phyloP scores from a whole-genome alignment of 169 alveolate genomes.

The Plasmodium coatneyi region DNA sequence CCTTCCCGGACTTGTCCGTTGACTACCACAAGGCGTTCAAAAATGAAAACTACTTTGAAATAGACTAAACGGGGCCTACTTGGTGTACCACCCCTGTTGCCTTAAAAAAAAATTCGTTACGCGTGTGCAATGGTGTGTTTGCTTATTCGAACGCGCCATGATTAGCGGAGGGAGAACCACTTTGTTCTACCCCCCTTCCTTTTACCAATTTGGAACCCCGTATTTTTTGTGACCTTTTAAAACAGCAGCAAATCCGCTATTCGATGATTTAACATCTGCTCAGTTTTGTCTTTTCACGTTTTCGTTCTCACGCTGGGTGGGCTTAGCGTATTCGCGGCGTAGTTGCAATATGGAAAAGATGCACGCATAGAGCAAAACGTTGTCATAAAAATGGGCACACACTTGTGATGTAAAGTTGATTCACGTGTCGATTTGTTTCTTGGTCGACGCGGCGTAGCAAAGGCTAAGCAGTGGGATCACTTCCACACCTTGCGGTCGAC shows the following conservation, averaged over 20 bases:
- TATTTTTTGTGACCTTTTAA: not conserved
- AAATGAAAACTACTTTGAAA: conserved; percentile 58
- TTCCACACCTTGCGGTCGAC: conserved; percentile 91
- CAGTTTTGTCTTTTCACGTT: not conserved
- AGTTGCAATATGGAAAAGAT: not conserved
- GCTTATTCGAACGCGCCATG: not conserved
- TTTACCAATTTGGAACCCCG: not conserved
- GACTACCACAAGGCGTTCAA: conserved; percentile 69
- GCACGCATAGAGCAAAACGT: not conserved
- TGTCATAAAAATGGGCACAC: not conserved
- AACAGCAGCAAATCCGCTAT: not conserved
- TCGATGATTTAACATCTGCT: not conserved
- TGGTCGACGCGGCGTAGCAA: too few relatives aligned
- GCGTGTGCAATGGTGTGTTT: not conserved
- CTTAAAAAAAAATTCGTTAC: not conserved
- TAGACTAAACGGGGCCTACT: conserved; percentile 21
- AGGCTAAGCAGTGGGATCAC: conserved; percentile 40
- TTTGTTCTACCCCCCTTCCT: not conserved
- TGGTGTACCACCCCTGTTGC: not conserved
- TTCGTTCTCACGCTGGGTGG: not conserved
- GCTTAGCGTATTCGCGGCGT: not conserved
- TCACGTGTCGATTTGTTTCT: not conserved
- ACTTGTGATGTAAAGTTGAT: not conserved
- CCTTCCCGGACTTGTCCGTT: conserved; percentile 33
- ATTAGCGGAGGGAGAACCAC: not conserved